Evolutionary conservation across 2,329 filamentous ascomycete species (phyloP), one percentile per base, ranked within the genome.

Genomic region (Xylariomycetidae sp.): DNA sequence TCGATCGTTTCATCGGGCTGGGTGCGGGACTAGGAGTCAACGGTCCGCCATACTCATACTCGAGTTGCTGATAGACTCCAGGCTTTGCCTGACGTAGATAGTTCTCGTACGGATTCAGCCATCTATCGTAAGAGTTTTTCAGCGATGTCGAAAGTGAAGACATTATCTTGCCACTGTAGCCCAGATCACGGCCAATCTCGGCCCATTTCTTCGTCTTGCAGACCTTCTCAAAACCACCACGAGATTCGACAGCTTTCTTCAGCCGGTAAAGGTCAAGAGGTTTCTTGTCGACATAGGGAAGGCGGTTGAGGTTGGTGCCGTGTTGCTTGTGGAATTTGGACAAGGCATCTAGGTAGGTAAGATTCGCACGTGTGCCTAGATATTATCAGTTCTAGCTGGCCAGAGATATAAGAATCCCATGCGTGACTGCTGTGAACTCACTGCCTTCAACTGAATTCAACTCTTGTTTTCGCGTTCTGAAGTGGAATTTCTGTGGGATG

Each of bases 111-210:
- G 92, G 92, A 54, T 88, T 87, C 4, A 98, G 79, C 87, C 92
- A 98, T 63, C 90, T 82, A 58, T 95, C 88, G 51, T 94, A 98
- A 0, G 92, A 97, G 60, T 98, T 98, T 60, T 97, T 98, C 26
- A 98, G 74, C 5, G 92, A 97, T 0, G 92, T 98, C 5, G 92
- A 98, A 29, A 98, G 68, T 7, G 92, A 97, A 3, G 90, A 97
- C 92, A 98, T 98, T 44, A 98, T 98, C 68, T 98, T 98, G 56
- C 92, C 92, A 56, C 90, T 97, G 63, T 98, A 98, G 34, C 92
- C 92, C 30, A 98, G 67, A 57, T 97, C 92, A 53, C 92, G 81
- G 20, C 92, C 92, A 49, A 98, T 97, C 61, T 98, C 92, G 12
- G 92, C 92, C 92, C 92, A 98, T 66, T 97, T 97, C 66, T 98